Conservation (phyloP, 2,329 filamentous ascomycete species). For the Botrytis galanthina region DNA sequence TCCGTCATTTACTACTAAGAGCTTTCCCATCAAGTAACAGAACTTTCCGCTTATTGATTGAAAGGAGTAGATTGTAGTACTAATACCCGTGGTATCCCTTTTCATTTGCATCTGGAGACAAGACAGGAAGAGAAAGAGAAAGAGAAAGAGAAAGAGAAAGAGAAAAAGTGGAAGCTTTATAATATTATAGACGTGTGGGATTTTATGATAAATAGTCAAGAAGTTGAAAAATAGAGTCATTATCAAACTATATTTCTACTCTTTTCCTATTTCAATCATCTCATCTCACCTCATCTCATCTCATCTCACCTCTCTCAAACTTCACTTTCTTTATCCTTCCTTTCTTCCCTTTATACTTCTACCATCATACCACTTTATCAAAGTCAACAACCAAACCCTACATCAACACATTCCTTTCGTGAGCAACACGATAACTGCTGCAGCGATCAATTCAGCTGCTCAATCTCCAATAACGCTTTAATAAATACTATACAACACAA, state of each 20-base stretch:
- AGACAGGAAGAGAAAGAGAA: not conserved
- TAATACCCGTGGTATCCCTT: constrained; percentile 8
- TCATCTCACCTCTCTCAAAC: not conserved
- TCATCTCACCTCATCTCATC: too few relatives aligned
- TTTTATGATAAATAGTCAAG: not conserved
- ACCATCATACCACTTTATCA: constrained; percentile 8
- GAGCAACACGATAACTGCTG: constrained; percentile 39
- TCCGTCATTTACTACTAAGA: not conserved
- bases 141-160: too few relatives aligned
- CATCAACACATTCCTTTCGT: constrained; percentile 35
- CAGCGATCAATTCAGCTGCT: constrained; percentile 18
- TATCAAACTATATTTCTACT: not conserved
- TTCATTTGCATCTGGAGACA: not conserved
- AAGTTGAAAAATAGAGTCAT: not conserved
- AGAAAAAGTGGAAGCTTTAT: not conserved
- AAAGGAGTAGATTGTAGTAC: not conserved
- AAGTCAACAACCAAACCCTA: constrained; percentile 9
- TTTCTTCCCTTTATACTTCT: constrained; percentile 1
- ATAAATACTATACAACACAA: not conserved
- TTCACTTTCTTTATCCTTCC: constrained; percentile 2
- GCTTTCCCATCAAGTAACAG: constrained; percentile 16
- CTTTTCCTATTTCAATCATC: not conserved
- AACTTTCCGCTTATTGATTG: constrained; percentile 2
- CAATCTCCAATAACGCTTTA: not conserved
- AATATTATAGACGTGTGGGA: not conserved